Conservation (phyloP, 805 yeast genomes). For the Saccharomyces eubayanus region DNA sequence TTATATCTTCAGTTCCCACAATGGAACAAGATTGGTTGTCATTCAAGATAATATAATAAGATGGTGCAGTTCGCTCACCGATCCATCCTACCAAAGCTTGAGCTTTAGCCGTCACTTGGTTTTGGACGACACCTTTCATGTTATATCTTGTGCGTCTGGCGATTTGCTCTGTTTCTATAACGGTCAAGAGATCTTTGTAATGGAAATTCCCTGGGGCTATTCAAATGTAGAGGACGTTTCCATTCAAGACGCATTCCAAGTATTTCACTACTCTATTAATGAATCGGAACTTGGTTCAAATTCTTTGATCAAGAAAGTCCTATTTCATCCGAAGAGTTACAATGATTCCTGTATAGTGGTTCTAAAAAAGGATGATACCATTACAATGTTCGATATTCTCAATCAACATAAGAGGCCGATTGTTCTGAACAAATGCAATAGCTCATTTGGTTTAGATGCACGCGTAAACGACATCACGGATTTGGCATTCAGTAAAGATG, state of each 20-base stretch:
- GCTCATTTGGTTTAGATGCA: slow-evolving; percentile 18
- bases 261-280: not conserved
- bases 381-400: slow-evolving; percentile 15
- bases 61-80: slow-evolving; percentile 11
- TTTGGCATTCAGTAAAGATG: slow-evolving; percentile 32
- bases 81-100: not conserved
- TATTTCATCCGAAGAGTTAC: slow-evolving; percentile 37
- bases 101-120: not conserved
- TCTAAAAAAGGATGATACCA: slow-evolving; percentile 19
- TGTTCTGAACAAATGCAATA: slow-evolving; percentile 4
- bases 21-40: slow-evolving; percentile 14
- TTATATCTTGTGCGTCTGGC: slow-evolving; percentile 13
- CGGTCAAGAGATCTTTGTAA: slow-evolving; percentile 11
- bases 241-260: slow-evolving; percentile 7
- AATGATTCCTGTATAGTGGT: slow-evolving; percentile 19
- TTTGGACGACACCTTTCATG: slow-evolving; percentile 6
- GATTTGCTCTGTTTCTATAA: slow-evolving; percentile 17
- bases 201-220: slow-evolving; percentile 26
- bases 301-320: slow-evolving; percentile 32
- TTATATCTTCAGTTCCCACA: slow-evolving; percentile 12
- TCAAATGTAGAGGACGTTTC: slow-evolving; percentile 1
- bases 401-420: not conserved
- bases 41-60: slow-evolving; percentile 13
- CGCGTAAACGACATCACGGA: slow-evolving; percentile 16
- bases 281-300: not conserved